Percentiles rank a stretch among this genome's conserved stretches.
Conservation (phyloP, 257 asterid species). For the Henckelia pumila region DNA sequence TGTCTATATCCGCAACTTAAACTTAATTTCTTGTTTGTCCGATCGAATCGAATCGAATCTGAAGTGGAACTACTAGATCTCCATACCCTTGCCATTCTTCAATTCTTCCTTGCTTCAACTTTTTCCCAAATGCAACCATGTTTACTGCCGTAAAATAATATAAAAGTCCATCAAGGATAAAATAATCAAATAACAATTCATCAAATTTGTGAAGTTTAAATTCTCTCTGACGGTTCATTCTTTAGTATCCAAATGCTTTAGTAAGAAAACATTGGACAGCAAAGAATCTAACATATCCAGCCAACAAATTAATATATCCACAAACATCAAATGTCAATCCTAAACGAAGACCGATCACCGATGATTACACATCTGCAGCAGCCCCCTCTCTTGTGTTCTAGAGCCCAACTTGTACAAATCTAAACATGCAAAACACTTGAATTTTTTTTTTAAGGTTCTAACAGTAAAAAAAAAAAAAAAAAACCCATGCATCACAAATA, state of each 20-base stretch:
- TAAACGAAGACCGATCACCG: too few relatives aligned
- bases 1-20: not conserved
- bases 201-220: not conserved
- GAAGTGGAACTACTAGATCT: not conserved
- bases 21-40: not conserved
- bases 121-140: conserved; percentile 58
- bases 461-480: not conserved
- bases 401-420: not conserved
- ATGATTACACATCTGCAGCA: too few relatives aligned
- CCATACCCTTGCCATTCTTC: conserved; percentile 55
- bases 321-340: too few relatives aligned
- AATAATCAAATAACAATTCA: not conserved
- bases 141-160: not conserved
- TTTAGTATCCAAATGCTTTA: too few relatives aligned
- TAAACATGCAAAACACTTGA: not conserved
- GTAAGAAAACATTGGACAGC: too few relatives aligned
- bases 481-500: not conserved
- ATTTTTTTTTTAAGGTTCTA: not conserved
- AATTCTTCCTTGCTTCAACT: conserved; percentile 39
- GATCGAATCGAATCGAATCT: too few relatives aligned
- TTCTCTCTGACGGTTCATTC: too few relatives aligned
- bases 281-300: too few relatives aligned
- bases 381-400: too few relatives aligned
- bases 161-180: not conserved
- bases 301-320: too few relatives aligned